Evolutionary conservation across 2,329 filamentous ascomycete species (phyloP), one percentile per base, ranked within the genome.

Genomic region (Helotiales sp.): DNA sequence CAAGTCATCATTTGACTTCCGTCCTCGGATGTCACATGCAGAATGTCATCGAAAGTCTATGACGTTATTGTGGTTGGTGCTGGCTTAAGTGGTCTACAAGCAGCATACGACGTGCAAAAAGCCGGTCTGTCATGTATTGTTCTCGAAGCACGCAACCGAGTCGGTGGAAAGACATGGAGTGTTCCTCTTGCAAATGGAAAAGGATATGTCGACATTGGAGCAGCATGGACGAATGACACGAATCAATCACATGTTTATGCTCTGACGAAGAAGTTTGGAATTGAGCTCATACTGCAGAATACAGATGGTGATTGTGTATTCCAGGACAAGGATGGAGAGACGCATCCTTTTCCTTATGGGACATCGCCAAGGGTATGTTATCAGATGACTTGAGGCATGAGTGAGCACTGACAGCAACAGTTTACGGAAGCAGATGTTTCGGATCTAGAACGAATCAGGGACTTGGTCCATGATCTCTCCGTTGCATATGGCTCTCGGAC

Each of bases 161-260:
- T 78, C 0, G 76, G 76, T 4, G 77, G 76, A 1, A 76, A 75
- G 61, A 74, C 70, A 0, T 75, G 61, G 63, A 58, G 50, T 42
- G 55, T 59, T 5, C 53, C 53, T n/a, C 38, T 55, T 1, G 55
- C 57, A 1, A 52, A 54, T 25, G 73, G 66, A 27, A 69, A 67
- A 2, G 77, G 76, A 0, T 58, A 71, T 0, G 73, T 78, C 6
- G 83, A 86, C 22, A 65, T 84, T 0, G 83, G 83, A 2, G 83
- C 81, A 0, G 81, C 80, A 0, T 86, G 83, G 83, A 79, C 85
- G 61, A 86, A 86, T 40, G 62, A 66, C 44, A 63, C 60, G 1
- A 63, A 64, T 52, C 63, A 66, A 42, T 57, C 62, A 1, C 48
- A 57, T 22, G 76, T 84, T 49, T 77, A 69, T 61, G 71, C 66